Percentiles rank a stretch among this genome's conserved stretches.
phyloP scores from a whole-genome alignment of 2,329 filamentous ascomycete genomes.

The Xylaria hypoxylon region DNA sequence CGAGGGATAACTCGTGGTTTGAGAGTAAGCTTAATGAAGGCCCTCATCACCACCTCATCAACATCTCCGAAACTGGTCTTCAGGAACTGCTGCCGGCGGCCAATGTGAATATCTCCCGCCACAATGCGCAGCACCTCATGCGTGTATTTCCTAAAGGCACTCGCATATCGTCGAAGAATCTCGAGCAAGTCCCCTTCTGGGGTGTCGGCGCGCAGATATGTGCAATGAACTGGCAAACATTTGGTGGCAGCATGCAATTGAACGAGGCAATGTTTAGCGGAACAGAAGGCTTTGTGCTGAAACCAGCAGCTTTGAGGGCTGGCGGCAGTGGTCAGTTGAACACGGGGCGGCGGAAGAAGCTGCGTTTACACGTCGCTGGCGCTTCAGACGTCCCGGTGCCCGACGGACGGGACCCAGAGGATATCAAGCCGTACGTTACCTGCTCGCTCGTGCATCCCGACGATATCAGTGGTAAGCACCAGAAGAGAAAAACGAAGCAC shows the following conservation, averaged over 20 bases:
- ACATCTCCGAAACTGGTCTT: conserved; percentile 73
- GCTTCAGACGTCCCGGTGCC: conserved; percentile 71
- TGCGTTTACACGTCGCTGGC: conserved; percentile 70
- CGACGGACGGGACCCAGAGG: conserved; percentile 60
- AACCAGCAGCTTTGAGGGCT: conserved; percentile 68
- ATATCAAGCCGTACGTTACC: conserved; percentile 73
- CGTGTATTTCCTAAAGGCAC: conserved; percentile 77
- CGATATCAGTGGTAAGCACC: conserved; percentile 58
- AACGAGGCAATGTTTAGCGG: conserved; percentile 76
- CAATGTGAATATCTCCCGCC: conserved; percentile 63
- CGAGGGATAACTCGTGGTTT: conserved; percentile 74
- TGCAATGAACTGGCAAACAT: conserved; percentile 77
- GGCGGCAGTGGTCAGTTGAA: conserved; percentile 65
- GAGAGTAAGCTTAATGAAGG: conserved; percentile 56
- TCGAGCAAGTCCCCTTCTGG: conserved; percentile 74
- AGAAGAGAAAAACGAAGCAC: conserved; percentile 70
- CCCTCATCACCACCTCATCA: conserved; percentile 58
- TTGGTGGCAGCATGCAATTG: conserved; percentile 73
- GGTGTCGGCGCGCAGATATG: conserved; percentile 75
- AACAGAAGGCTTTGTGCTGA: conserved; percentile 73
- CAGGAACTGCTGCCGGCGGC: conserved; percentile 61
- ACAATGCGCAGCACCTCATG: conserved; percentile 76
- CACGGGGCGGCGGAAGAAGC: conserved; percentile 60
- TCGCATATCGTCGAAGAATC: conserved; percentile 73
- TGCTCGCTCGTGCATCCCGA: conserved; percentile 72